A percentile compares a stretch with the other conserved stretches of the same genome.
Conservation (phyloP, 2,329 filamentous ascomycete species). For the Nigrospora oryzae region DNA sequence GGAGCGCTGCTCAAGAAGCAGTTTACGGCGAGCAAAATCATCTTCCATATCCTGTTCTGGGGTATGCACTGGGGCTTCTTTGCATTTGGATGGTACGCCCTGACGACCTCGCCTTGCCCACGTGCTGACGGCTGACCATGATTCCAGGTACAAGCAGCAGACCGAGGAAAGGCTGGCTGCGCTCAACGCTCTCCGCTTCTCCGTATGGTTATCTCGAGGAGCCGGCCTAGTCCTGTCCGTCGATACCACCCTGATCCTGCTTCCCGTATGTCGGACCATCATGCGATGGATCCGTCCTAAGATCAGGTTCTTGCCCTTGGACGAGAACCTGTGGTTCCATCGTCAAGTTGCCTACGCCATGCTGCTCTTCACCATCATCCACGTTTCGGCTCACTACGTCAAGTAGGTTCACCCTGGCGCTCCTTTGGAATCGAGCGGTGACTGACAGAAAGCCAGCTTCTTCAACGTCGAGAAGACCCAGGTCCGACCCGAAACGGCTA, state of each 20-base stretch:
- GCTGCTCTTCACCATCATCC: constrained; percentile 71
- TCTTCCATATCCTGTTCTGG: constrained; percentile 80
- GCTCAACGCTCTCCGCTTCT: constrained; percentile 76
- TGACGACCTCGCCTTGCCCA: neutral
- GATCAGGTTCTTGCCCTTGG: constrained; percentile 80
- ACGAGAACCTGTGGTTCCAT: constrained; percentile 96
- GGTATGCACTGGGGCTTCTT: constrained; percentile 72
- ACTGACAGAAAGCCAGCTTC: constrained; percentile 52
- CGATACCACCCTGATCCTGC: constrained; percentile 77
- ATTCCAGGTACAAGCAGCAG: constrained; percentile 67
- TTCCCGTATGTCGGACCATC: constrained; percentile 91
- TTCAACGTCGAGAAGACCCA: constrained; percentile 87
- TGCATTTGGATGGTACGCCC: constrained; percentile 72
- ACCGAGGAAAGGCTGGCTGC: constrained; percentile 58
- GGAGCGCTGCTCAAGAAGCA: constrained; percentile 47
- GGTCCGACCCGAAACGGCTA: constrained; percentile 68
- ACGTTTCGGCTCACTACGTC: constrained; percentile 81
- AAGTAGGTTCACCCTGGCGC: constrained; percentile 51
- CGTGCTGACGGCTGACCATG: neutral
- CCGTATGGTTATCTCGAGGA: constrained; percentile 93
- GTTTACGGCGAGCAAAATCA: constrained; percentile 60
- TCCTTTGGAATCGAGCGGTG: constrained; percentile 5
- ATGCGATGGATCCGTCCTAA: constrained; percentile 81
- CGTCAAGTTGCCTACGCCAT: constrained; percentile 86
- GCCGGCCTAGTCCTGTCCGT: constrained; percentile 79